Evolutionary conservation across 768 basidiomycete genomes (phyloP).

Genomic region (Paxillus rubicundulus): DNA sequence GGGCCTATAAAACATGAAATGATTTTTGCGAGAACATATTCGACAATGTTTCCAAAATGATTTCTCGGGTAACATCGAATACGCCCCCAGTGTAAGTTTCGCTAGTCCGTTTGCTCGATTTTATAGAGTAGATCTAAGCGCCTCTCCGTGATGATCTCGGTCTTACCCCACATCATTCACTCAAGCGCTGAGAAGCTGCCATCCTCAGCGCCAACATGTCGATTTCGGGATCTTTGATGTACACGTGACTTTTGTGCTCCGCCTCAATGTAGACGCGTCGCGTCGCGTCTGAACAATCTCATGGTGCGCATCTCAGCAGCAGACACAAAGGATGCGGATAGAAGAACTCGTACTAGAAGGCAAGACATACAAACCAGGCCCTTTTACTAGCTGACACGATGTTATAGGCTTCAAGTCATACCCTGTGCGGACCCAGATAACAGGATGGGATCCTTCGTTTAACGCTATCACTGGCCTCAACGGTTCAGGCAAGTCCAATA

Average conservation of each 20-base stretch:
- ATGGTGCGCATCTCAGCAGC: not conserved
- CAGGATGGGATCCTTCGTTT: slow-evolving; percentile 97
- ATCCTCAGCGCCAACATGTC: not conserved
- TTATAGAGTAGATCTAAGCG: not conserved
- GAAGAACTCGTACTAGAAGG: slow-evolving; percentile 96
- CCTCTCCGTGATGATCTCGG: not conserved
- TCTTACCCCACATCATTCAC: not conserved
- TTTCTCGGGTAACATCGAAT: too few relatives aligned
- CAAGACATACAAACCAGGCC: slow-evolving; percentile 18
- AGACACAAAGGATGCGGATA: slow-evolving; percentile 68
- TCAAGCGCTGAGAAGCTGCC: slow-evolving; percentile 13
- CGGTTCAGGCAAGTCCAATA: slow-evolving; percentile 98
- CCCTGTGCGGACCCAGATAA: slow-evolving; percentile 92
- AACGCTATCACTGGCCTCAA: slow-evolving; percentile 97
- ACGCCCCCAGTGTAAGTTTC: too few relatives aligned
- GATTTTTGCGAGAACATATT: too few relatives aligned
- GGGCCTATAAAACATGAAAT: too few relatives aligned
- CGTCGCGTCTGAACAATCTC: slow-evolving; percentile 23
- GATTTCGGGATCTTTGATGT: not conserved
- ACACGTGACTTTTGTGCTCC: slow-evolving; percentile 29
- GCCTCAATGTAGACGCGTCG: slow-evolving; percentile 29
- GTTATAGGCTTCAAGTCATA: slow-evolving; percentile 92
- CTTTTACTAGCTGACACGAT: not conserved
- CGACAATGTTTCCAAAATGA: too few relatives aligned
- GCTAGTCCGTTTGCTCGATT: not conserved